Percentiles rank a stretch among this genome's conserved stretches.
Conservation (phyloP, 2,329 filamentous ascomycete species). For the Gnomoniopsis sp. region DNA sequence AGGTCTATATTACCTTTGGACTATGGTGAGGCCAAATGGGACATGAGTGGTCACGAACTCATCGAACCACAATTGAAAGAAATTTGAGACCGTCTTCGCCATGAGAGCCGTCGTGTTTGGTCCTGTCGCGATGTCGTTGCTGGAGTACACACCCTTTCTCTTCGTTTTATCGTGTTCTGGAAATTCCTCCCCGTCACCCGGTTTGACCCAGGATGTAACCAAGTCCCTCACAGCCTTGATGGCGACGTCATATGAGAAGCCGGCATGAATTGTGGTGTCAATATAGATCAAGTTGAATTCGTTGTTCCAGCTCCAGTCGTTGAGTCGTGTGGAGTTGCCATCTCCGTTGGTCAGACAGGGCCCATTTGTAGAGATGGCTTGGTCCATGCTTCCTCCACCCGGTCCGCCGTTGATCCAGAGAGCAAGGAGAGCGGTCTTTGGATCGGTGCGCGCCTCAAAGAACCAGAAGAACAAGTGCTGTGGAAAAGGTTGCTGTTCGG, state of each 20-base stretch:
- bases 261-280: constrained; percentile 57
- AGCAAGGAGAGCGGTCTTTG: constrained; percentile 35
- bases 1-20: background rate
- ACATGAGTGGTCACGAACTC: background rate
- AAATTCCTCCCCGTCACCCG: background rate
- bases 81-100: background rate
- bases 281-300: constrained; percentile 48
- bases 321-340: constrained; percentile 43
- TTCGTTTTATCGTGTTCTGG: background rate
- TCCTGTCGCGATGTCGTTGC: background rate
- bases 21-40: background rate
- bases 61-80: constrained; percentile 1
- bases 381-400: constrained; percentile 47
- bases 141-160: background rate
- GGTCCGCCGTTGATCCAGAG: constrained; percentile 55
- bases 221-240: constrained; percentile 24
- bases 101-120: background rate
- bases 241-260: constrained; percentile 57
- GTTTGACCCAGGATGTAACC: background rate
- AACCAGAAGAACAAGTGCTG: constrained; percentile 33
- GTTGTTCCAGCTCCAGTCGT: constrained; percentile 55
- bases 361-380: constrained; percentile 45
- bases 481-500: constrained; percentile 1
- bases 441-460: constrained; percentile 27
- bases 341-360: constrained; percentile 35